A percentile compares a stretch with the other conserved stretches of the same genome.
Conservation (phyloP, 75 land plant genomes). For the Pseudotsuga menziesii region DNA sequence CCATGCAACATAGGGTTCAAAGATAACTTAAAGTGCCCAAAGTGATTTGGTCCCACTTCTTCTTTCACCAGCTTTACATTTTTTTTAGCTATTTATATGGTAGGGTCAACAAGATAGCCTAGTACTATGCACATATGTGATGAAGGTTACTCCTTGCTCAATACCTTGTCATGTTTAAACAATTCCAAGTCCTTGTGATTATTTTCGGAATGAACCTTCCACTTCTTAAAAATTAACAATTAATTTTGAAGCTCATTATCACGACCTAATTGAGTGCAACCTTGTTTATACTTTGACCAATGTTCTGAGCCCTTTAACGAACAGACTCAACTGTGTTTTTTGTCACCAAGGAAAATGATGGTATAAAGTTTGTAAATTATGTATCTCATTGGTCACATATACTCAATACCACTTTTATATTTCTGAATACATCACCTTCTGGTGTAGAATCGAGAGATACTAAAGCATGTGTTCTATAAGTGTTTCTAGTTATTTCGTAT, state of each 20-base stretch:
- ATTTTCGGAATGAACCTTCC: slow-evolving; percentile 83
- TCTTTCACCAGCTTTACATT: slow-evolving; percentile 70
- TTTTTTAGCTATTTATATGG: slow-evolving; percentile 76
- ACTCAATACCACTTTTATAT: slow-evolving; percentile 42
- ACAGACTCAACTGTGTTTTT: too few relatives aligned
- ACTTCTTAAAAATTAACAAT: slow-evolving; percentile 91
- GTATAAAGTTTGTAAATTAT: too few relatives aligned
- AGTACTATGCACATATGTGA: slow-evolving; percentile 70
- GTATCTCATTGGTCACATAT: slow-evolving; percentile 18
- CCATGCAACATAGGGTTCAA: too few relatives aligned
- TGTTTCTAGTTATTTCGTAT: too few relatives aligned
- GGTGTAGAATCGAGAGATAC: slow-evolving; percentile 43
- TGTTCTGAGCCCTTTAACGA: slow-evolving; percentile 42
- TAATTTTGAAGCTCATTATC: slow-evolving; percentile 93
- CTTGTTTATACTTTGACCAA: slow-evolving; percentile 82
- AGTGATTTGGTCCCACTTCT: slow-evolving; percentile 58
- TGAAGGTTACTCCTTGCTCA: slow-evolving; percentile 79
- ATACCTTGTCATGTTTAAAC: slow-evolving; percentile 85
- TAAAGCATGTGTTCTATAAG: too few relatives aligned
- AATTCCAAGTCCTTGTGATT: slow-evolving; percentile 85
- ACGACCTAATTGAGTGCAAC: slow-evolving; percentile 75
- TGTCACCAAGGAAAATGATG: too few relatives aligned
- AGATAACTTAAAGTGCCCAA: not conserved
- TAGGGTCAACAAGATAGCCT: slow-evolving; percentile 77
- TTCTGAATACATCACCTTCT: slow-evolving; percentile 52